Evolutionary conservation across 345 rosid species (phyloP).

Genomic region (Euclidium syriacum): DNA sequence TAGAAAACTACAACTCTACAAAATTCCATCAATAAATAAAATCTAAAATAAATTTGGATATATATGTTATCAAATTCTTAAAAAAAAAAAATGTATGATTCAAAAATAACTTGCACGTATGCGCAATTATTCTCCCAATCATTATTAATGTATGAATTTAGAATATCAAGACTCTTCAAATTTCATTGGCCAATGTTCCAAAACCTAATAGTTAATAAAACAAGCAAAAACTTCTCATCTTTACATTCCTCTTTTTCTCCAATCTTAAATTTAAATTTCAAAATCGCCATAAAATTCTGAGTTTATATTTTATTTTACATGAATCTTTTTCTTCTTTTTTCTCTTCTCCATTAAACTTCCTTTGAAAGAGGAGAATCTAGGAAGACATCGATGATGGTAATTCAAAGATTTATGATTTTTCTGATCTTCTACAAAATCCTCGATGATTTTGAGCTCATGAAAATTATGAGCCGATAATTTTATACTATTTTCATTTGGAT

Average conservation of each 20-base stretch:
- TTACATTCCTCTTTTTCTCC: constrained; percentile 34
- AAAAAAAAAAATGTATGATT: too few relatives aligned
- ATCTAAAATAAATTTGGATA: too few relatives aligned
- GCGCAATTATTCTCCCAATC: too few relatives aligned
- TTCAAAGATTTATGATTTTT: constrained; percentile 33
- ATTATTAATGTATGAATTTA: background rate
- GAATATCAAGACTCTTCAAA: background rate
- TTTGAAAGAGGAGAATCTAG: constrained; percentile 49
- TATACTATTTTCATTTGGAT: constrained; percentile 5
- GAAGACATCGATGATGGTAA: constrained; percentile 54
- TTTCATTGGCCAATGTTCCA: background rate
- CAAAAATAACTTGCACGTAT: too few relatives aligned
- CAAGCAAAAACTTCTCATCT: background rate
- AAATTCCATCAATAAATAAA: too few relatives aligned
- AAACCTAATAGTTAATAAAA: background rate
- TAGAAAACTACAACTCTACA: too few relatives aligned
- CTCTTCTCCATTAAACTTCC: constrained; percentile 54
- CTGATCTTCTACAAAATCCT: constrained; percentile 32
- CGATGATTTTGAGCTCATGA: constrained; percentile 48
- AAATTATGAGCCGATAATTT: constrained; percentile 45
- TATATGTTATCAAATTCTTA: too few relatives aligned
- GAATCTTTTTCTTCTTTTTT: constrained; percentile 45
- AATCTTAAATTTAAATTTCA: too few relatives aligned
- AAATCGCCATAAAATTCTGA: too few relatives aligned
- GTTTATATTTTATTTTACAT: too few relatives aligned